Conservation (phyloP, 2,329 filamentous ascomycete genomes). For the Capronia coronata region DNA sequence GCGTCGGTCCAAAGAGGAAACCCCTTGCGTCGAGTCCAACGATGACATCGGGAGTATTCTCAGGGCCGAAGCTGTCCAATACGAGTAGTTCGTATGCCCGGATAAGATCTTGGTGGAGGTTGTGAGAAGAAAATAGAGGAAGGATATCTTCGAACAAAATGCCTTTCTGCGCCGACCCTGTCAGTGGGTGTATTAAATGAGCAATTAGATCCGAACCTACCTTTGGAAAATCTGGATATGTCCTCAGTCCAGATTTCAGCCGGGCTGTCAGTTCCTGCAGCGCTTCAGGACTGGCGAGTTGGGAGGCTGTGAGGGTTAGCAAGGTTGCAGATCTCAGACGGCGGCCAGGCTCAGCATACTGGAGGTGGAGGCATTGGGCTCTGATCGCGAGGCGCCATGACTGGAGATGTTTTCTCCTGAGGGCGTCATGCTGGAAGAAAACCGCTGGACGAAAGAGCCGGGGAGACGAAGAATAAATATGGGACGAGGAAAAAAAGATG, state of each 20-base stretch:
- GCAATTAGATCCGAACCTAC: not conserved
- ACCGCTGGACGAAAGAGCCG: slow-evolving; percentile 11
- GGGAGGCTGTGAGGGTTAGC: slow-evolving; percentile 23
- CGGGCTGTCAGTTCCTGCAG: slow-evolving; percentile 20
- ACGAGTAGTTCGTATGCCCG: slow-evolving; percentile 81
- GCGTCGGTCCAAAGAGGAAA: slow-evolving; percentile 86
- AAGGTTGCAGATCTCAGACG: slow-evolving; percentile 11
- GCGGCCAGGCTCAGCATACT: slow-evolving; percentile 20
- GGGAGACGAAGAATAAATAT: slow-evolving; percentile 22
- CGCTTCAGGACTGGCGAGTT: slow-evolving; percentile 29
- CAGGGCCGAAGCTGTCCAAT: slow-evolving; percentile 52
- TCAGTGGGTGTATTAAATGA: slow-evolving; percentile 7
- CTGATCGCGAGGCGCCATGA: slow-evolving; percentile 28
- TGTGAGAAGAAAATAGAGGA: slow-evolving; percentile 78
- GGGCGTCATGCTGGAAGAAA: slow-evolving; percentile 26
- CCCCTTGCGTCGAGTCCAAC: slow-evolving; percentile 90
- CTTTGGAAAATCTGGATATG: slow-evolving; percentile 26
- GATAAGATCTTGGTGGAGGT: slow-evolving; percentile 68
- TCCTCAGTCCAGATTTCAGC: slow-evolving; percentile 21
- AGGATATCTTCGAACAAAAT: slow-evolving; percentile 98
- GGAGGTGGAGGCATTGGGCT: slow-evolving; percentile 29
- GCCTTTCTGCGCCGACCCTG: slow-evolving; percentile 36
- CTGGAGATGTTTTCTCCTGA: slow-evolving; percentile 15
- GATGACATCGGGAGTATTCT: slow-evolving; percentile 72
- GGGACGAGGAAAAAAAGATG: slow-evolving; percentile 25